phyloP scores from a whole-genome alignment of 805 yeast genomes.

The Isabelozyma heimii region DNA sequence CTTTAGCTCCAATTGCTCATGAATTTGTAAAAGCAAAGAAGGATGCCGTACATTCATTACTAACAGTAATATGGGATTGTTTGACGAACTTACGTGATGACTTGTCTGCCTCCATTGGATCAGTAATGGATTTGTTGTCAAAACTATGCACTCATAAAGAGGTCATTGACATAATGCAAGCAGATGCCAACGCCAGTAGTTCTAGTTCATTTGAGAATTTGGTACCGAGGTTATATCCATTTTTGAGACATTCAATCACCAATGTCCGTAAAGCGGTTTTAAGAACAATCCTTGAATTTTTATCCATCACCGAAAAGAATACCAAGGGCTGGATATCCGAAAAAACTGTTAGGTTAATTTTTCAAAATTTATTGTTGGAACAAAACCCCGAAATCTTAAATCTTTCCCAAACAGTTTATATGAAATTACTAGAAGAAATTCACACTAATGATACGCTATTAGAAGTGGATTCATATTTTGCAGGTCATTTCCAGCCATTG shows the following conservation, averaged over 20 bases:
- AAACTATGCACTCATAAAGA: conserved; percentile 78
- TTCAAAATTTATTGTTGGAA: conserved; percentile 85
- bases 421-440: conserved; percentile 50
- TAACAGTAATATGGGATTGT: conserved; percentile 86
- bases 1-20: conserved; percentile 84
- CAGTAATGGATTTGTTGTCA: conserved; percentile 91
- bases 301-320: conserved; percentile 51
- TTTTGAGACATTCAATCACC: conserved; percentile 87
- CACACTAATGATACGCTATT: conserved; percentile 25
- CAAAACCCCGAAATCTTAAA: conserved; percentile 73
- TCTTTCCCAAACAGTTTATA: conserved; percentile 62
- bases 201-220: conserved; percentile 63
- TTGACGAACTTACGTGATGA: conserved; percentile 85
- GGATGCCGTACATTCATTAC: conserved; percentile 45
- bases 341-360: conserved; percentile 67
- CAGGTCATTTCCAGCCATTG: conserved; percentile 57
- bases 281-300: conserved; percentile 74
- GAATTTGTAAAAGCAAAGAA: conserved; percentile 72
- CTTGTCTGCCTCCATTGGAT: conserved; percentile 89
- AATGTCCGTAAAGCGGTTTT: conserved; percentile 88
- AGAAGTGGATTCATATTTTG: conserved; percentile 51
- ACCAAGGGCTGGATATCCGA: conserved; percentile 75
- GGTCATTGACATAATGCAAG: conserved; percentile 70
- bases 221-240: conserved; percentile 91
- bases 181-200: conserved; percentile 50